Conservation (phyloP, 768 basidiomycete species). For the Mycena alexandri region DNA sequence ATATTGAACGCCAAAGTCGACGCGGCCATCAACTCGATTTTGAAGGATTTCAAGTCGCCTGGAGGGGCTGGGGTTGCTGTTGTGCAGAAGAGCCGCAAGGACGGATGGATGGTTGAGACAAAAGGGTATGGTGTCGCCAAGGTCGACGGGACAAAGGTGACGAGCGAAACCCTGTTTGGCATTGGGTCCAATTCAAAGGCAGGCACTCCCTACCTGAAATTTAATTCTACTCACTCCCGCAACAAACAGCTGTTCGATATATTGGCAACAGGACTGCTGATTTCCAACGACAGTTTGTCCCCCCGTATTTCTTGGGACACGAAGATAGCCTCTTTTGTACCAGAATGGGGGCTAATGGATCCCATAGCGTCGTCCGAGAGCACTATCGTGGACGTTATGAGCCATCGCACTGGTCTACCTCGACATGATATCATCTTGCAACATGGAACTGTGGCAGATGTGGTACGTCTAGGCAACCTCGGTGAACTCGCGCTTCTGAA, state of each 20-base stretch:
- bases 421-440: conserved; percentile 39
- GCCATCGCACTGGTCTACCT: conserved; percentile 45
- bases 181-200: conserved; percentile 39
- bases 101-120: conserved; percentile 27
- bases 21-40: conserved; percentile 20
- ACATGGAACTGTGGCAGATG: conserved; percentile 20
- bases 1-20: conserved; percentile 20
- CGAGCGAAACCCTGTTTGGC: conserved; percentile 24
- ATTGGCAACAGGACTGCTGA: conserved; percentile 35
- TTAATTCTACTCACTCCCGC: too few relatives aligned
- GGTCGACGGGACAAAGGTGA: conserved; percentile 24
- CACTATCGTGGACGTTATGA: conserved; percentile 43
- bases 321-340: conserved; percentile 33
- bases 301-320: conserved; percentile 33
- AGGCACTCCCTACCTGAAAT: neutral
- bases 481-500: neutral
- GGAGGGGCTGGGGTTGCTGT: conserved; percentile 32
- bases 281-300: conserved; percentile 28
- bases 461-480: conserved; percentile 31
- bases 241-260: conserved; percentile 30
- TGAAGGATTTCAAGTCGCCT: conserved; percentile 27
- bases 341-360: conserved; percentile 37
- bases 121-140: conserved; percentile 36
- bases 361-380: conserved; percentile 30
- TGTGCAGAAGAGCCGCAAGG: conserved; percentile 9